These are phyloP conservation scores for Fusarium multiceps DNA, from an alignment of 2,329 filamentous ascomycete species.

Conservation along the genomic window DNA sequence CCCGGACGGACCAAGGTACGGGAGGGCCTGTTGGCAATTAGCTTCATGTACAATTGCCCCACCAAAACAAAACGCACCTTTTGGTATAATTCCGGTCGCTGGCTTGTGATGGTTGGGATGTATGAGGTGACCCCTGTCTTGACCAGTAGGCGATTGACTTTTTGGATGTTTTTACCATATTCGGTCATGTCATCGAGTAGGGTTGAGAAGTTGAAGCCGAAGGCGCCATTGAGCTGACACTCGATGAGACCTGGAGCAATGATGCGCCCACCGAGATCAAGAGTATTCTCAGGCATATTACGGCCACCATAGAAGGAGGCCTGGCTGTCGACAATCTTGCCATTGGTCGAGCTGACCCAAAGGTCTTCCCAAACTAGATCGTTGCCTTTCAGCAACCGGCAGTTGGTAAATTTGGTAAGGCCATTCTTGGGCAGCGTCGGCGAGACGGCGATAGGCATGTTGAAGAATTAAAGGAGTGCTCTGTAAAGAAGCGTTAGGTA, in stretches of 20 bases:
- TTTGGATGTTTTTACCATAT: slow-evolving; percentile 78
- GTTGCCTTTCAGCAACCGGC: slow-evolving; percentile 77
- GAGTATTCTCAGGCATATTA: slow-evolving; percentile 75
- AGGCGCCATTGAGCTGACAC: slow-evolving; percentile 90
- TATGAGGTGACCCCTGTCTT: slow-evolving; percentile 89
- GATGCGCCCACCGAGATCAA: slow-evolving; percentile 86
- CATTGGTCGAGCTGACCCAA: slow-evolving; percentile 86
- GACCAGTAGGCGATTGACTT: slow-evolving; percentile 77
- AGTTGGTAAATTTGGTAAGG: slow-evolving; percentile 92
- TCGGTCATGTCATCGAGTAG: slow-evolving; percentile 74
- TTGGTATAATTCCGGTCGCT: slow-evolving; percentile 83
- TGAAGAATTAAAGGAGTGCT: slow-evolving; percentile 28
- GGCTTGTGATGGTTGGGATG: slow-evolving; percentile 85
- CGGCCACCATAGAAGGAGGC: slow-evolving; percentile 75
- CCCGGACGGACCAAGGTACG: slow-evolving; percentile 80
- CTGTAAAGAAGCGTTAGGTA: slow-evolving; percentile 22
- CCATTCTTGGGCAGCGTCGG: slow-evolving; percentile 57
- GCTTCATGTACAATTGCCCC: slow-evolving; percentile 36
- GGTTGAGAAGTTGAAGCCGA: slow-evolving; percentile 91
- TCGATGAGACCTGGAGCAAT: slow-evolving; percentile 89
- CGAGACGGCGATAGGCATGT: slow-evolving; percentile 62
- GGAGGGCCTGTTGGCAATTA: slow-evolving; percentile 66
- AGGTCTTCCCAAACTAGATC: slow-evolving; percentile 79
- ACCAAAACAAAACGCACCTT: slow-evolving; percentile 59
- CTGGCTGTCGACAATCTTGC: slow-evolving; percentile 82